These are phyloP conservation scores for Venturiaceae sp. DNA, from an alignment of 2,329 filamentous ascomycete species.

Conservation along the genomic window DNA sequence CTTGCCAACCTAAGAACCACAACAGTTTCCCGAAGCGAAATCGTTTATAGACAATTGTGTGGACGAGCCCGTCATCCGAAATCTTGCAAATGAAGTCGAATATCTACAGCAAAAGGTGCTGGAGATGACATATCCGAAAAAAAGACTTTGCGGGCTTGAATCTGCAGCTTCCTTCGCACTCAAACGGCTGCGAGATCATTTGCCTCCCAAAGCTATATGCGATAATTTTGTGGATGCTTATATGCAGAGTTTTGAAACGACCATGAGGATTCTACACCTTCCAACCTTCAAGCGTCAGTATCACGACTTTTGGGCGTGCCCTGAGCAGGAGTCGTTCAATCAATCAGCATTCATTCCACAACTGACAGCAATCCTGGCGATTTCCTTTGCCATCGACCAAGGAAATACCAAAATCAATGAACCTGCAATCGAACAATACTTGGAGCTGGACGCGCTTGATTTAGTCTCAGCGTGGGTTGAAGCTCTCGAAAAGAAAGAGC, in stretches of 20 bases:
- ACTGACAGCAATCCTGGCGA: constrained; percentile 15
- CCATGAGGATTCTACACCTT: constrained; percentile 16
- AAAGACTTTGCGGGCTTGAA: constrained; percentile 6
- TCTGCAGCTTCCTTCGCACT: constrained; percentile 13
- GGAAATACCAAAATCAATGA: constrained; percentile 9
- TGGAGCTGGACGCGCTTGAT: constrained; percentile 12
- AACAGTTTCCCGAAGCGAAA: not conserved
- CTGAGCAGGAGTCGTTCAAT: constrained; percentile 10
- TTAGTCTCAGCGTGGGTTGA: constrained; percentile 16
- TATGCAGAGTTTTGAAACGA: constrained; percentile 16
- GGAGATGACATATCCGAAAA: constrained; percentile 10
- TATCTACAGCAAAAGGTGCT: constrained; percentile 13
- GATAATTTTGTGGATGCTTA: constrained; percentile 16
- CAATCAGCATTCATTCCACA: constrained; percentile 11
- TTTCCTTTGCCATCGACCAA: constrained; percentile 15
- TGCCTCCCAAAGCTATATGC: constrained; percentile 15
- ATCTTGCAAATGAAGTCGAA: constrained; percentile 12
- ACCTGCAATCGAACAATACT: constrained; percentile 10
- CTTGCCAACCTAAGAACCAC: constrained; percentile 7
- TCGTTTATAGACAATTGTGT: not conserved
- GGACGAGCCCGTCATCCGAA: constrained; percentile 9
- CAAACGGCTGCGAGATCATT: constrained; percentile 14
- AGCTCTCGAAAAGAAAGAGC: constrained; percentile 15
- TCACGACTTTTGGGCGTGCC: constrained; percentile 13
- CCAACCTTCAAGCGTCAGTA: constrained; percentile 18